These are phyloP conservation scores for Dryas integrifolia DNA, from an alignment of 331 rosid genomes.

Conservation along the genomic window DNA sequence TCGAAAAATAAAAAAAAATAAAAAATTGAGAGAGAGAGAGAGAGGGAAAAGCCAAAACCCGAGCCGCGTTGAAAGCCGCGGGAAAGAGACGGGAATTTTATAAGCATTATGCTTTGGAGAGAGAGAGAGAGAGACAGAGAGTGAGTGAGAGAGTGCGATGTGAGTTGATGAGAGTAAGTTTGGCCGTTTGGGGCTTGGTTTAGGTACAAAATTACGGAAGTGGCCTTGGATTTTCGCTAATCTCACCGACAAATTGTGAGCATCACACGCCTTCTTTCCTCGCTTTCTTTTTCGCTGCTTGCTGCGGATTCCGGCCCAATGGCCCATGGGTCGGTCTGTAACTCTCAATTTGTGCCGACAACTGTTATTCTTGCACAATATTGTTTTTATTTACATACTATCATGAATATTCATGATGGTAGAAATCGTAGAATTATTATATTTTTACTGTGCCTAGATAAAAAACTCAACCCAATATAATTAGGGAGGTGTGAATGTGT, in stretches of 20 bases:
- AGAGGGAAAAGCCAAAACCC: conserved; percentile 27
- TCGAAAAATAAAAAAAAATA: background rate
- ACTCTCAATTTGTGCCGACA: conserved; percentile 2
- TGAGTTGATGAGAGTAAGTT: background rate
- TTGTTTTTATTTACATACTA: too few species aligned
- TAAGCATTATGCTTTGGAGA: background rate
- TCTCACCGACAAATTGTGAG: conserved; percentile 25
- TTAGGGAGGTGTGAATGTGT: too few species aligned
- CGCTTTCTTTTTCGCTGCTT: background rate
- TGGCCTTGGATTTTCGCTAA: conserved; percentile 11
- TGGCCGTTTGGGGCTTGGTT: background rate
- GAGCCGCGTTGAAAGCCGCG: conserved; percentile 73
- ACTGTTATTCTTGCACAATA: background rate
- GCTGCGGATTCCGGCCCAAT: too few species aligned
- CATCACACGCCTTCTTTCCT: background rate
- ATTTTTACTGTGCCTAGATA: too few species aligned
- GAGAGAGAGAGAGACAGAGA: background rate
- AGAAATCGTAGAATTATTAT: too few species aligned
- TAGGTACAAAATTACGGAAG: background rate
- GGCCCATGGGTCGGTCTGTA: too few species aligned
- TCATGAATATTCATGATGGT: too few species aligned
- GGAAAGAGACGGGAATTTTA: conserved; percentile 29
- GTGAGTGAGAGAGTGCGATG: background rate
- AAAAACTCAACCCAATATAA: too few species aligned
- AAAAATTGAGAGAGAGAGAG: background rate